phyloP scores from a whole-genome alignment of 73 alveolate genomes.

The Symbiodinium pilosum region DNA sequence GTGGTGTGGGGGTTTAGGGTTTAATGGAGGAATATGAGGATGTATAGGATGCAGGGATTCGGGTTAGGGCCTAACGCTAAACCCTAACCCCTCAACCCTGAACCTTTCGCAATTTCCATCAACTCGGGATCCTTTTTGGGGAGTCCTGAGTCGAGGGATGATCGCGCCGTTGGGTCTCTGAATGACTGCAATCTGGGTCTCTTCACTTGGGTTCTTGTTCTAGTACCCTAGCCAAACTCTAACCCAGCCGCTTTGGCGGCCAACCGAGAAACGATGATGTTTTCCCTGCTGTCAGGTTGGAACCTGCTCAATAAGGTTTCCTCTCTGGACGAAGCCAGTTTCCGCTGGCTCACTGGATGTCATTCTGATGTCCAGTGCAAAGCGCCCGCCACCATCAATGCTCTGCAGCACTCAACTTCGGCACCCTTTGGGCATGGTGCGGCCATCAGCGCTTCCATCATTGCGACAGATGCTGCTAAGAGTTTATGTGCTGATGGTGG shows the following conservation, averaged over 20 bases:
- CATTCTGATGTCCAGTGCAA: not conserved
- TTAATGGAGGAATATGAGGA: no score
- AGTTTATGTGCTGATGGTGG: not conserved
- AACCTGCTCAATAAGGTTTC: not conserved
- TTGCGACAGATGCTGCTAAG: not conserved
- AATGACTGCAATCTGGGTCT: no score
- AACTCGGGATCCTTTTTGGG: no score
- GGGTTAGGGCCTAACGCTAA: no score
- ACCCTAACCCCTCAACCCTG: no score
- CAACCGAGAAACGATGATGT: not conserved
- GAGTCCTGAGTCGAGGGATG: no score
- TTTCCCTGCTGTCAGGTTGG: not conserved
- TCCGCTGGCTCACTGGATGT: constrained; percentile 5
- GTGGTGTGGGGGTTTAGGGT: no score
- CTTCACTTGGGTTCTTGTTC: no score
- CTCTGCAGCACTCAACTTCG: not conserved
- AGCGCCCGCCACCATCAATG: not conserved
- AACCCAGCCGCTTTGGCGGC: not conserved
- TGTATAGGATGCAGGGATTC: no score
- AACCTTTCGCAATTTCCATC: no score
- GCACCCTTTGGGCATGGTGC: not conserved
- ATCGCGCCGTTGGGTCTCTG: no score
- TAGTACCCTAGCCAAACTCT: not conserved
- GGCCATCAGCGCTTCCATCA: not conserved
- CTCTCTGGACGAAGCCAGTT: not conserved